Base-by-base conservation (phyloP, 2,329 filamentous ascomycete species). In the Ophiostoma australiae region DNA sequence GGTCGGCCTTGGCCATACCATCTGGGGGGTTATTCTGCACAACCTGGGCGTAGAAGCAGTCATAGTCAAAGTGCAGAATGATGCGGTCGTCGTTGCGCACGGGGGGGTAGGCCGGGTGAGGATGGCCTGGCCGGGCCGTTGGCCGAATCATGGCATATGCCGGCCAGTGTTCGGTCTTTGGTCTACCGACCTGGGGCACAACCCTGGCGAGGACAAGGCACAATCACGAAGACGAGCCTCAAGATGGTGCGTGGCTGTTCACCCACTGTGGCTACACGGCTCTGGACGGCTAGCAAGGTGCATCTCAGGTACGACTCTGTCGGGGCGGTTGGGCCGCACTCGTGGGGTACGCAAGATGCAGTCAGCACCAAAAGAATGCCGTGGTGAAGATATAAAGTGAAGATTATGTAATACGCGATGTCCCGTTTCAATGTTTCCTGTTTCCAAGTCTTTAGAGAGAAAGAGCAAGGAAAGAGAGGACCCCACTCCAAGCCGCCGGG, bases 41-140 rank as follows among this genome's bases (percentile, higher is more conserved):
- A 10, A 95, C 93, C 68, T 93, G 92, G 31, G 94, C 94, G 79
- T 98, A 98, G 83, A 98, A 98, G 82, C 92, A 97, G 82, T 94
- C 92, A 78, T 93, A 92, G 79, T 92, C 89, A 81, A 97, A 94
- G 80, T 97, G 92, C 73, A 96, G 81, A 77, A 96, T 90, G 77
- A 92, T 83, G 76, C 91, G 86, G 76, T 85, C 82, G 77, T 92
- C 86, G 77, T 85, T 86, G 76, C 86, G 61, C 33, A 65, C 61
- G 15, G 61, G 61, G 1, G 61, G 31, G 33, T 37, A 37, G 15
- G 33, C 61, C 8, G 61, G 33, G 31, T 3, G 17, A 8, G n/a
- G 48, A 5, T 61, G 55, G 8, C 4, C 48, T 23, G 55, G 11
- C 23, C 11, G 58, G 33, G 23, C 23, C 2, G 23, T 4, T 33